These are phyloP conservation scores for Opeltia flavorubescens DNA, from an alignment of 495 filamentous ascomycete species.

Conservation along the genomic window DNA sequence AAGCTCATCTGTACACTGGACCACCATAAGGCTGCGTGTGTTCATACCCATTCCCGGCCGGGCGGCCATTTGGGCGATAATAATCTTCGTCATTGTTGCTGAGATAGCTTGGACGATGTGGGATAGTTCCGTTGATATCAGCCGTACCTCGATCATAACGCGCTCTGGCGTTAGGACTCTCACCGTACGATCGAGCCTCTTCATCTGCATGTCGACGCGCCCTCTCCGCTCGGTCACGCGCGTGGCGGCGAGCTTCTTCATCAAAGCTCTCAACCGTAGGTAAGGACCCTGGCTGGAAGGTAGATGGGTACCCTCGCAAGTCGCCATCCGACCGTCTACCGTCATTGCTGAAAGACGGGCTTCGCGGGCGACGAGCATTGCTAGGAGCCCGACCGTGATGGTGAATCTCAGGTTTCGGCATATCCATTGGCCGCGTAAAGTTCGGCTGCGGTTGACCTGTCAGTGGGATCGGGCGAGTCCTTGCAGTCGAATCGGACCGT, in stretches of 20 bases:
- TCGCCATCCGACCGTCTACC: conserved; percentile 16
- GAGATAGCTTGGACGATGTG: conserved; percentile 6
- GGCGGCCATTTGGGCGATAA: conserved; percentile 10
- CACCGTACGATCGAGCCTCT: conserved; percentile 11
- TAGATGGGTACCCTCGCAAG: conserved; percentile 7
- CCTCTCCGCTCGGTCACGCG: conserved; percentile 12
- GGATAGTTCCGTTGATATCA: conserved; percentile 1
- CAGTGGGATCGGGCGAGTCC: conserved; percentile 7
- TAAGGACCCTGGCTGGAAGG: conserved; percentile 5
- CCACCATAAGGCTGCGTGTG: conserved; percentile 13
- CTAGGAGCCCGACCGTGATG: conserved; percentile 11
- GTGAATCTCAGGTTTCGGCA: conserved; percentile 14
- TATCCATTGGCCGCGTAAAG: conserved; percentile 4
- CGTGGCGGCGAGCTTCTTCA: conserved; percentile 14
- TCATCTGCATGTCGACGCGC: conserved; percentile 13
- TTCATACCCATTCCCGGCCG: conserved; percentile 10
- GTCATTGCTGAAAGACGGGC: conserved; percentile 15
- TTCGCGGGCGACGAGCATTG: conserved; percentile 13
- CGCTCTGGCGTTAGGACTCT: conserved; percentile 11
- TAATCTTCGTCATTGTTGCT: conserved; percentile 16
- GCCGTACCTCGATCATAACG: conserved; percentile 12
- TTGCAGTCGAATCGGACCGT: conserved; percentile 4
- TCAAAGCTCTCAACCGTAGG: conserved; percentile 8
- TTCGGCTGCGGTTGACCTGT: conserved; percentile 9
- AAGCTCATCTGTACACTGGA: conserved; percentile 6